Evolutionary conservation across 1,284 basidiomycete species (phyloP).

Genomic region (Cutaneotrichosporon dermatis): DNA sequence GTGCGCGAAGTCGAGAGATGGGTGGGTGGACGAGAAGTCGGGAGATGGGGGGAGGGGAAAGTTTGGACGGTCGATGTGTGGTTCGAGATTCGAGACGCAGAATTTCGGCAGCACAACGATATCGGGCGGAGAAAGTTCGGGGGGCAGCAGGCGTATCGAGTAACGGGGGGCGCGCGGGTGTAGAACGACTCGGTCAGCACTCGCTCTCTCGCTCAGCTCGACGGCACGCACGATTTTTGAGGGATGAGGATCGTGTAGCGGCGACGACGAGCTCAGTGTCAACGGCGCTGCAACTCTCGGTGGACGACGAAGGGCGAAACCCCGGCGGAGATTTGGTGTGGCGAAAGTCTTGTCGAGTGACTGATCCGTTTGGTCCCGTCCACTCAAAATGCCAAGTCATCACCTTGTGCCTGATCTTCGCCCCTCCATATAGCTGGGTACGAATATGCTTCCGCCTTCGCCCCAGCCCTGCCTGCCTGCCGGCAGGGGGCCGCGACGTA

Average conservation of each 20-base stretch:
- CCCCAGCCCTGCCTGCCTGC: no score
- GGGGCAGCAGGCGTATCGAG: background rate
- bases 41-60: background rate
- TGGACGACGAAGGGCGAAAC: background rate
- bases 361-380: background rate
- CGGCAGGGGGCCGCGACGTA: background rate
- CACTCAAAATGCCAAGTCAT: background rate
- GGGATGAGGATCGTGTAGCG: conserved; percentile 6
- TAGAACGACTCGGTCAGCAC: conserved; percentile 10
- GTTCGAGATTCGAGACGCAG: background rate
- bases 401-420: no score
- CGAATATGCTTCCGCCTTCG: no score
- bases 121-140: background rate
- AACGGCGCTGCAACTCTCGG: no score
- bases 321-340: conserved; percentile 2
- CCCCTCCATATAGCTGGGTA: no score
- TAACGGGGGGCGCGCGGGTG: background rate
- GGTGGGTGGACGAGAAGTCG: background rate
- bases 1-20: background rate
- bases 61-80: background rate
- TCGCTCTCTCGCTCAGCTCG: background rate
- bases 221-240: conserved; percentile 15
- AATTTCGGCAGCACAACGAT: background rate
- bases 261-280: background rate
- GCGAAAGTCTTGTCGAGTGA: background rate